Evolutionary conservation across 257 asterid genomes (phyloP).

Genomic region (Nemophila menziesii): DNA sequence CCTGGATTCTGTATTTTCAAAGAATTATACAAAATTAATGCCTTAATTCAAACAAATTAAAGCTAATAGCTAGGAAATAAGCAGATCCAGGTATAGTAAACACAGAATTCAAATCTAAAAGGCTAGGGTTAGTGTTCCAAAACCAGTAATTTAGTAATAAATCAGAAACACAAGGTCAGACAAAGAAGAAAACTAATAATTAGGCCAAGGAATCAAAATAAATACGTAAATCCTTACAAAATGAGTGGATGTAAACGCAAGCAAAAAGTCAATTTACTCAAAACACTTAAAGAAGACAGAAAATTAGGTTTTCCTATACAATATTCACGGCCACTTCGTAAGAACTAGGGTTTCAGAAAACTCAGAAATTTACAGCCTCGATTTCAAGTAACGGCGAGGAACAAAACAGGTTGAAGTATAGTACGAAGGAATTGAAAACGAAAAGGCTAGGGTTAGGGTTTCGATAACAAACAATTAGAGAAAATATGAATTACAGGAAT

Average conservation of each 20-base stretch:
- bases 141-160: no score
- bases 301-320: slow-evolving; percentile 2
- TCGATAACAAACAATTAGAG: neutral
- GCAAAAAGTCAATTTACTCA: neutral
- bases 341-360: slow-evolving; percentile 3
- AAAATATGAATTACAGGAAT: no score
- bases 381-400: neutral
- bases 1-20: slow-evolving; percentile 67
- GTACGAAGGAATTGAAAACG: no score
- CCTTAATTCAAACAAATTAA: neutral
- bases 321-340: neutral
- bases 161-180: no score
- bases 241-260: neutral
- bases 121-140: no score
- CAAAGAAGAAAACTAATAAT: neutral
- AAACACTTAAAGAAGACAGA: neutral
- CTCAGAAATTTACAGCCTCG: neutral
- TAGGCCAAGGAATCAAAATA: neutral
- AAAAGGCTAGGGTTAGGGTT: slow-evolving; percentile 12
- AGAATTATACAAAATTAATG: neutral
- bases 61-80: no score
- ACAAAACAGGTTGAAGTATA: no score
- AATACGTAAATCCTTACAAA: neutral
- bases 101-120: no score
- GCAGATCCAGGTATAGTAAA: no score